Evolutionary conservation across 345 rosid species (phyloP).

Genomic region (Euphorbia peplus): DNA sequence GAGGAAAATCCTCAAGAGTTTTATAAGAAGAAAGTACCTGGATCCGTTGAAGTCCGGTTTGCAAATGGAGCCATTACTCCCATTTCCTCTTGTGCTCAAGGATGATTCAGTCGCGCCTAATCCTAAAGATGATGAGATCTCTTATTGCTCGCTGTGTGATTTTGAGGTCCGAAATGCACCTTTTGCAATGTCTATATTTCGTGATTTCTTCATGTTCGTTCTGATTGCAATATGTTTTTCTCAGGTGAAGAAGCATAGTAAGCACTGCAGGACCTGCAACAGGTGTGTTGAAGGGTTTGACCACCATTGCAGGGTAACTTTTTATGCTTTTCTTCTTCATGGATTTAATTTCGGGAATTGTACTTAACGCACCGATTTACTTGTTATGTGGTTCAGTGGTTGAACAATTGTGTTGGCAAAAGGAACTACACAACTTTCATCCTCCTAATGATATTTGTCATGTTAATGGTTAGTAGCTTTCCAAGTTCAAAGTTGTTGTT

Average conservation of each 20-base stretch:
- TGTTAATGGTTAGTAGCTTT: slow-evolving; percentile 69
- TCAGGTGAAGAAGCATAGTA: slow-evolving; percentile 90
- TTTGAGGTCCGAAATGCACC: slow-evolving; percentile 51
- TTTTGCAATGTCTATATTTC: neutral
- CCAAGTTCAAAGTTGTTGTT: neutral
- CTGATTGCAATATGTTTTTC: neutral
- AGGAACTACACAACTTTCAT: slow-evolving; percentile 86
- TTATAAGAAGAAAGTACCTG: slow-evolving; percentile 72
- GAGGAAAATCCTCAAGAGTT: slow-evolving; percentile 72
- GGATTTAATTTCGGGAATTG: neutral
- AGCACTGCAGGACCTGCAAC: slow-evolving; percentile 93
- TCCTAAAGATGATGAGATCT: slow-evolving; percentile 66
- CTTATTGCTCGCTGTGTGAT: slow-evolving; percentile 81
- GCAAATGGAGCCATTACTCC: slow-evolving; percentile 78
- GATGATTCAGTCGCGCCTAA: slow-evolving; percentile 79
- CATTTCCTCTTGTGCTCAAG: slow-evolving; percentile 75
- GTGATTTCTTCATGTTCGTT: neutral
- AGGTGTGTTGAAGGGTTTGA: slow-evolving; percentile 98
- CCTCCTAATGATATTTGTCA: slow-evolving; percentile 73
- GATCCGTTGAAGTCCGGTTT: slow-evolving; percentile 64
- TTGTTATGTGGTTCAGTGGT: slow-evolving; percentile 60
- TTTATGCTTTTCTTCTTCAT: neutral
- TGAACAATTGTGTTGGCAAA: slow-evolving; percentile 91
- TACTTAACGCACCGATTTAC: neutral
- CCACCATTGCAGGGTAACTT: slow-evolving; percentile 90